phyloP scores from a whole-genome alignment of 345 rosid species.

The Melaleuca quinquenervia region DNA sequence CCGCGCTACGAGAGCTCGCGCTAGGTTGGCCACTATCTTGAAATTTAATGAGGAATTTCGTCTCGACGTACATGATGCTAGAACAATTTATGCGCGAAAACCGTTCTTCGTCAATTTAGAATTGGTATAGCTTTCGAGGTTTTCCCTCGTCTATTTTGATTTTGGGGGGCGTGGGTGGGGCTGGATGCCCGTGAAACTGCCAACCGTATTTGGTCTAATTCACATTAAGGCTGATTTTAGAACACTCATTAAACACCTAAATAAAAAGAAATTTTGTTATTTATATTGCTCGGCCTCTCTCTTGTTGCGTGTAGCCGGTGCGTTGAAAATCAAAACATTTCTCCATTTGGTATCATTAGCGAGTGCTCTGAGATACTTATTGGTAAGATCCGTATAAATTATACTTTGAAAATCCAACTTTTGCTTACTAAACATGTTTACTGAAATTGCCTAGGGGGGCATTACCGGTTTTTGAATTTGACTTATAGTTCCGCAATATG shows the following conservation, averaged over 20 bases:
- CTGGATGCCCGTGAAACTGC: background rate
- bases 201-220: background rate
- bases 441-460: background rate
- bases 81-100: background rate
- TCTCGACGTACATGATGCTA: background rate
- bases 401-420: background rate
- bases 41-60: background rate
- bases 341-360: background rate
- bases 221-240: background rate
- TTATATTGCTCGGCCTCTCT: background rate
- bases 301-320: fast-evolving
- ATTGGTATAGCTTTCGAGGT: background rate
- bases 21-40: background rate
- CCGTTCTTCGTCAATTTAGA: background rate
- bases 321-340: background rate
- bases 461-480: background rate
- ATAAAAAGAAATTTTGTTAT: background rate
- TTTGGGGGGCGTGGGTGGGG: background rate
- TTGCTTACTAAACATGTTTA: background rate
- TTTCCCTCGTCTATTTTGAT: background rate
- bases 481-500: background rate
- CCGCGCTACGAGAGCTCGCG: background rate
- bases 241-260: background rate
- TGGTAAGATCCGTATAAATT: background rate
- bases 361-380: background rate